Evolutionary conservation across 108 stramenopile species (phyloP).

Genomic region (Discostella stelligeroides): DNA sequence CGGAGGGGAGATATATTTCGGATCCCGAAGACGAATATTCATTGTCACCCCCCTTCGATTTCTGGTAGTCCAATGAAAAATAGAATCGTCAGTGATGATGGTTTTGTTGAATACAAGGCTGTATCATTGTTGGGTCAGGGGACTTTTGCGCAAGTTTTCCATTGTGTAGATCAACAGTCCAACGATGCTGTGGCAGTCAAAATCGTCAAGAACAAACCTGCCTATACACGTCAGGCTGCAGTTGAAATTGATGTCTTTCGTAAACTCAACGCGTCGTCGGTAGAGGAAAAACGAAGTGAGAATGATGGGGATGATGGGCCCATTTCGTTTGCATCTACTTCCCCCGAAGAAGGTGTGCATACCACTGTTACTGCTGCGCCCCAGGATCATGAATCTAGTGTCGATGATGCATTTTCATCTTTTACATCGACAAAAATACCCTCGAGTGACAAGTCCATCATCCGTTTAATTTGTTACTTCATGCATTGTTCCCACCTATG

Average conservation of each 20-base stretch:
- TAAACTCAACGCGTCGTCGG: slow-evolving; percentile 33
- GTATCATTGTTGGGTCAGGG: slow-evolving; percentile 89
- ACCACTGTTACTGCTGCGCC: not conserved
- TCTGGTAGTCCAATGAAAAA: not conserved
- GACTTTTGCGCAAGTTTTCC: slow-evolving; percentile 97
- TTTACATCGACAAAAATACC: slow-evolving; percentile 6
- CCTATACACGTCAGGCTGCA: slow-evolving; percentile 92
- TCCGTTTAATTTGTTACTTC: slow-evolving; percentile 88
- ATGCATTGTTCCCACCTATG: slow-evolving; percentile 91
- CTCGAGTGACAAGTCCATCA: slow-evolving; percentile 49
- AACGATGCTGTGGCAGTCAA: slow-evolving; percentile 90
- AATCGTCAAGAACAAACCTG: slow-evolving; percentile 95
- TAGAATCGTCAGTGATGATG: slow-evolving; percentile 4
- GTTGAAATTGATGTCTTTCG: slow-evolving; percentile 93
- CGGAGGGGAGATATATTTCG: slow-evolving; percentile 63
- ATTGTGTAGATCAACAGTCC: slow-evolving; percentile 71
- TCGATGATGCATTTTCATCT: not conserved
- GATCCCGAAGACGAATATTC: slow-evolving; percentile 52
- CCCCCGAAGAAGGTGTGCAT: not conserved
- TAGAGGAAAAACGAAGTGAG: slow-evolving; percentile 16
- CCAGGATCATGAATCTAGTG: not conserved
- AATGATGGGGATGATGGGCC: slow-evolving; percentile 20
- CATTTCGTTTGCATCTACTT: too few species aligned
- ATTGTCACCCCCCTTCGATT: slow-evolving; percentile 38
- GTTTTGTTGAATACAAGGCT: slow-evolving; percentile 55